Evolutionary conservation across 441 rosid species (phyloP).

Genomic region (Adansonia gregorii): DNA sequence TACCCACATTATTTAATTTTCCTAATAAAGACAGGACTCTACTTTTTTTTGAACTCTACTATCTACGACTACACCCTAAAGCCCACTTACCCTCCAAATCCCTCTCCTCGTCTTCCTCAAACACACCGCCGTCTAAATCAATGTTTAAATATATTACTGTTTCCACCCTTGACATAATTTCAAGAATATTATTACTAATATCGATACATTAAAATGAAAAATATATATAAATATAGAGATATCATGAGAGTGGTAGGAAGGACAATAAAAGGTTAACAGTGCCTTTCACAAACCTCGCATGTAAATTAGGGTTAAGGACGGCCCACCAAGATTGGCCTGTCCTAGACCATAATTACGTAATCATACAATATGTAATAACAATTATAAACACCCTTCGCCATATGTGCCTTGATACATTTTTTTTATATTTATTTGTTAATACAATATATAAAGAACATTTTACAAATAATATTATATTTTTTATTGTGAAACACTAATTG

Average conservation of each 20-base stretch:
- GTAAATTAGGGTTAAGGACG: constrained; percentile 36
- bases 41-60: constrained; percentile 43
- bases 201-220: too few relatives aligned
- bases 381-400: neutral
- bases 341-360: constrained; percentile 34
- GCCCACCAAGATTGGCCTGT: constrained; percentile 26
- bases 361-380: neutral
- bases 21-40: constrained; percentile 62
- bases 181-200: neutral
- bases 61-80: neutral
- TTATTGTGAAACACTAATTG: too few relatives aligned
- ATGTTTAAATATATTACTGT: too few relatives aligned
- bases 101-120: constrained; percentile 20
- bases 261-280: constrained; percentile 44
- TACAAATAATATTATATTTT: too few relatives aligned
- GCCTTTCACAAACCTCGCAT: constrained; percentile 63
- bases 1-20: constrained; percentile 17
- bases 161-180: neutral
- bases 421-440: neutral
- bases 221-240: neutral
- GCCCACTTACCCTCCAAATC: neutral
- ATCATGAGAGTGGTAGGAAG: constrained; percentile 22
- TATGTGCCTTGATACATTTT: neutral
- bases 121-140: constrained; percentile 14
- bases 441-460: too few relatives aligned